phyloP scores from a whole-genome alignment of 2,329 filamentous ascomycete species.

The Sporothrix humicola region DNA sequence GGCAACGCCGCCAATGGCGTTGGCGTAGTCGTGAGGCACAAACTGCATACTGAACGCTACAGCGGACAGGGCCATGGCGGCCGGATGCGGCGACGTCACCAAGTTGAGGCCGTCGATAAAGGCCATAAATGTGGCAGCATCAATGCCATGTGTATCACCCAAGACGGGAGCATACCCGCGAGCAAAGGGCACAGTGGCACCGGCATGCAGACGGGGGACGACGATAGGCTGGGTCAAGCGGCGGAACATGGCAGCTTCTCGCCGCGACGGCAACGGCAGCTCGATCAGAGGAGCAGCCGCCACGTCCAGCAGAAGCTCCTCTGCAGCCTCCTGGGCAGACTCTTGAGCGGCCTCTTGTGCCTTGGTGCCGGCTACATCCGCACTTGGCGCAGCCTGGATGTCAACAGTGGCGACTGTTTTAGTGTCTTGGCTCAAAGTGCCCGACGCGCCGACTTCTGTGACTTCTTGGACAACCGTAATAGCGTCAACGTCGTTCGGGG shows the following conservation, averaged over 20 bases:
- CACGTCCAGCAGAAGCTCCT: slow-evolving; percentile 26
- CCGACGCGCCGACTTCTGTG: not conserved
- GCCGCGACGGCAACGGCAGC: not conserved
- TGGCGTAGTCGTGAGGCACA: slow-evolving; percentile 44
- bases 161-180: slow-evolving; percentile 41
- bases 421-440: not conserved
- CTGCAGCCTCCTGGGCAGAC: slow-evolving; percentile 18
- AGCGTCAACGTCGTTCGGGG: not conserved
- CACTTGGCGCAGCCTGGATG: not conserved
- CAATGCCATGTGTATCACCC: slow-evolving; percentile 39
- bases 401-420: slow-evolving; percentile 3
- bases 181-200: slow-evolving; percentile 39
- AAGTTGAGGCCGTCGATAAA: slow-evolving; percentile 49
- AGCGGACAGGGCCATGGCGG: slow-evolving; percentile 41
- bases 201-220: slow-evolving; percentile 22
- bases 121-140: slow-evolving; percentile 41
- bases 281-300: slow-evolving; percentile 7
- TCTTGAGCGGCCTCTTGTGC: not conserved
- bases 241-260: not conserved
- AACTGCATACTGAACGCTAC: slow-evolving; percentile 40
- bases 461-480: not conserved
- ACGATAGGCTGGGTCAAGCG: slow-evolving; percentile 20
- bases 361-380: not conserved
- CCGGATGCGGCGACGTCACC: slow-evolving; percentile 43
- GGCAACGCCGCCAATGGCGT: slow-evolving; percentile 39